Conservation (phyloP, 1,139 yeast species). For the Debaryomycetaceae sp. region DNA sequence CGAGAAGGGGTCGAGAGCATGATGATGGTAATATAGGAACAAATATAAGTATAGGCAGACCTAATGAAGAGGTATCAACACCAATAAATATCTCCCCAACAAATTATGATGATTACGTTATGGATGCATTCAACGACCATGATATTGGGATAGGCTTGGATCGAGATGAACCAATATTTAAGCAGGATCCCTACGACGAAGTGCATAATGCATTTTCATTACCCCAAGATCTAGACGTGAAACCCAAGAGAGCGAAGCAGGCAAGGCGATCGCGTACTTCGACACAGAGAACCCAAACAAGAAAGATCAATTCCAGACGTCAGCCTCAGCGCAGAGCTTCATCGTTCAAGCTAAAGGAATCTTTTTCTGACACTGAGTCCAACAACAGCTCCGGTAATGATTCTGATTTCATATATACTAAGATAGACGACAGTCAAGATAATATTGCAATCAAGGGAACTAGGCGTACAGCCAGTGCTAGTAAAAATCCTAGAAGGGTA, state of each 20-base stretch:
- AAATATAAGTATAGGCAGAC: neutral
- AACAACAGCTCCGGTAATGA: constrained; percentile 2
- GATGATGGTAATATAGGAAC: neutral
- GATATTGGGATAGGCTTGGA: neutral
- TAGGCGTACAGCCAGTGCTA: neutral
- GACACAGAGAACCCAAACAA: neutral
- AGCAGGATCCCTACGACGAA: neutral
- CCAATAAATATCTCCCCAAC: neutral
- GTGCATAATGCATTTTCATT: neutral
- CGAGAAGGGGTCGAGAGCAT: neutral
- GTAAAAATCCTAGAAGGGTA: neutral
- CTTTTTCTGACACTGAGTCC: neutral
- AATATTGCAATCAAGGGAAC: neutral
- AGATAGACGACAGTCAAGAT: constrained; percentile 2
- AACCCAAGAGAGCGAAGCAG: neutral
- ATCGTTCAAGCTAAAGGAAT: neutral
- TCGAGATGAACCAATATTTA: neutral
- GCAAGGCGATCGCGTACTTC: neutral
- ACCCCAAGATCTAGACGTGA: neutral
- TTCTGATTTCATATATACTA: constrained; percentile 3
- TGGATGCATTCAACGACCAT: neutral
- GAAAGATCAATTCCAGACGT: neutral
- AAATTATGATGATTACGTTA: neutral
- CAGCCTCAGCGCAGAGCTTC: neutral
- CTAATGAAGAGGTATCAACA: neutral